Base-by-base conservation (phyloP, 1,139 yeast genomes). In the Suhomyces ambrosiae region DNA sequence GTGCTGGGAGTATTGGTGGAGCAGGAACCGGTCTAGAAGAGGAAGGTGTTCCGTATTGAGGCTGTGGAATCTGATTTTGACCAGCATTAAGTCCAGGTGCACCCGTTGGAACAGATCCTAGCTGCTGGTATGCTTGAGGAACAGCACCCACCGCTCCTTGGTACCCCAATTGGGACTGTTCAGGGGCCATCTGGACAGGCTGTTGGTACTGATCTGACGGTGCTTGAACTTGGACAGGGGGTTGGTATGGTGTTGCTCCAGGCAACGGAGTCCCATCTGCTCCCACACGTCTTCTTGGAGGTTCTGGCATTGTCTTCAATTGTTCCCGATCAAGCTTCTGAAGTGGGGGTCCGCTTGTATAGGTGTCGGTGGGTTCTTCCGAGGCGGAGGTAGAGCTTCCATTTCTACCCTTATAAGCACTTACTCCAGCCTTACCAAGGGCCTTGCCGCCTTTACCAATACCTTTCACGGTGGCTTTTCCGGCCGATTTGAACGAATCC, bases 391-490 rank as follows among this genome's bases (percentile, higher is more conserved):
- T 7, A 7, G 30, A 13, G 11, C 17, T 16, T 3, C 27, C 23
- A 13, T 18, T 25, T 23, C 44, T 58, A 60, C 35, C 69, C 66
- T 74, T 74, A 50, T 74, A 76, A 1, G 80, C 73, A 13, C 57
- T 53, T 42, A 68, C 65, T 0, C 82, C 81, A 4, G 80, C 81
- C 45, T 70, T 69, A 4, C 71, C 62, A 1, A 73, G 59, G 0
- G 77, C 70, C 26, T 63, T 71, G 6, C 76, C 62, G 3, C 80
- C 82, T 32, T 53, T 60, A 5, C 79, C 81, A 27, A 76, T 69
- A 2, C 79, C 80, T 41, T 61, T 65, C 33, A 63, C 68, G 1
- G 78, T 69, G 11, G 78, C 66, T 7, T 60, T 48, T 2, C 80
- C 74, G 0, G 72, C 80, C 1, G 71, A 50, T 40, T 73, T 74